Evolutionary conservation across 2,329 filamentous ascomycete genomes (phyloP), one percentile per base, ranked within the genome.

Genomic region (Alternaria ventricosa): DNA sequence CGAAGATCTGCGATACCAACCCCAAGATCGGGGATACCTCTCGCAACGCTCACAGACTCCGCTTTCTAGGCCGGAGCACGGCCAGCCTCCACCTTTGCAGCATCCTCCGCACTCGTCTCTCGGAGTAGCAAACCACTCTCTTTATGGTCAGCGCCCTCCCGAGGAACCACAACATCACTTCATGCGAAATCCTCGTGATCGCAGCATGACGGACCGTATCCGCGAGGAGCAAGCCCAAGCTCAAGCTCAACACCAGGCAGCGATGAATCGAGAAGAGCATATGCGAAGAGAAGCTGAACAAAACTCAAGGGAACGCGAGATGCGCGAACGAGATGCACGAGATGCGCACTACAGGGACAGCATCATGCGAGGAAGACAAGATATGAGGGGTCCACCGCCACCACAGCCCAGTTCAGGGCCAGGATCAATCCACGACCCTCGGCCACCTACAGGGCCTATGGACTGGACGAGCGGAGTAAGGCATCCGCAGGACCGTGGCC

Each of bases 41-140:
- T 61, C 70, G 13, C 77, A 75, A 50, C 74, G 77, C 41, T 76
- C 77, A 10, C 77, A 78, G 30, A 79, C 77, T n/a, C 77, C 77
- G 7, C 66, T 77, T 1, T 73, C 76, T 7, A 67, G 74, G 47
- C 46, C 64, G 6, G 76, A 79, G 11, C 70, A 76, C 55, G 65
- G 68, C 4, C 75, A 75, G 44, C 72, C 73, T 45, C 69, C 69
- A 20, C 69, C 74, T 22, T 60, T 78, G 10, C 76, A 78, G 46
- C 76, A 78, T 58, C 74, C 76, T 7, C 72, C 75, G 8, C 75
- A 77, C 63, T 75, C 76, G 0, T 73, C 74, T 3, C 57, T 78
- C 6, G 74, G 71, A 7, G 66, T 73, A 3, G 71, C 71, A 36
- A 73, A 71, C 30, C 74, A 73, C 50, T 57, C 71, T 10, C 56